Conservation (phyloP, 2,329 filamentous ascomycete genomes). For the Colletotrichum cordylinicola region DNA sequence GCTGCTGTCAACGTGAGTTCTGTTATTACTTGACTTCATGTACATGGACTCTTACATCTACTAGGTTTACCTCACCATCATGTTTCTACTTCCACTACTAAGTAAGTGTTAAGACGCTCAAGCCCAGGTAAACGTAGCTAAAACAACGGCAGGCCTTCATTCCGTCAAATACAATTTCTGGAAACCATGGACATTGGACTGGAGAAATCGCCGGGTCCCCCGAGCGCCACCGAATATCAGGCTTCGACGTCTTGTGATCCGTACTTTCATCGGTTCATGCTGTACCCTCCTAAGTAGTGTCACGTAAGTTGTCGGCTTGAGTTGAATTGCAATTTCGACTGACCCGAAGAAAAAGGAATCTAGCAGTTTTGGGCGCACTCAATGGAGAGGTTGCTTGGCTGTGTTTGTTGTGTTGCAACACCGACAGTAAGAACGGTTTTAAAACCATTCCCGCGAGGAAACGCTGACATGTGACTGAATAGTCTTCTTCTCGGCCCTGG, state of each 20-base stretch:
- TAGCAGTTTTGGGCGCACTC: background rate
- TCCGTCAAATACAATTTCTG: conserved; percentile 16
- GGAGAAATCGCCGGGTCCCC: conserved; percentile 1
- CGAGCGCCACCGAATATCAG: conserved; percentile 3
- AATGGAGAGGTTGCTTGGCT: conserved; percentile 14
- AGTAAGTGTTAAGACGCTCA: background rate
- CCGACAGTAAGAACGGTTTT: background rate
- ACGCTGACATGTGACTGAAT: fast-evolving
- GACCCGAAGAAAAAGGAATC: background rate
- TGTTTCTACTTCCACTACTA: conserved; percentile 7
- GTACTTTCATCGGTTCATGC: conserved; percentile 13
- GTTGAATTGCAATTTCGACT: background rate
- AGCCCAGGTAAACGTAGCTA: fast-evolving
- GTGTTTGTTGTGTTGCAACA: conserved; percentile 13
- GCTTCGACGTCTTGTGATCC: conserved; percentile 5
- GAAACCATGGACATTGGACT: conserved; percentile 18
- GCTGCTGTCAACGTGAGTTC: conserved; percentile 5
- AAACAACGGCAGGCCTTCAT: background rate
- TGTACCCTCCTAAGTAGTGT: conserved; percentile 6
- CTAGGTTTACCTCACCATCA: conserved; percentile 10
- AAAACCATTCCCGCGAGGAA: fast-evolving
- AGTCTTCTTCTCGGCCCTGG: conserved; percentile 13
- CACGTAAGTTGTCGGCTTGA: background rate
- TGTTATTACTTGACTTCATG: fast-evolving
- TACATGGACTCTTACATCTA: background rate